These are phyloP conservation scores for Pezicula rhizophila DNA, from an alignment of 2,329 filamentous ascomycete species.

Conservation along the genomic window DNA sequence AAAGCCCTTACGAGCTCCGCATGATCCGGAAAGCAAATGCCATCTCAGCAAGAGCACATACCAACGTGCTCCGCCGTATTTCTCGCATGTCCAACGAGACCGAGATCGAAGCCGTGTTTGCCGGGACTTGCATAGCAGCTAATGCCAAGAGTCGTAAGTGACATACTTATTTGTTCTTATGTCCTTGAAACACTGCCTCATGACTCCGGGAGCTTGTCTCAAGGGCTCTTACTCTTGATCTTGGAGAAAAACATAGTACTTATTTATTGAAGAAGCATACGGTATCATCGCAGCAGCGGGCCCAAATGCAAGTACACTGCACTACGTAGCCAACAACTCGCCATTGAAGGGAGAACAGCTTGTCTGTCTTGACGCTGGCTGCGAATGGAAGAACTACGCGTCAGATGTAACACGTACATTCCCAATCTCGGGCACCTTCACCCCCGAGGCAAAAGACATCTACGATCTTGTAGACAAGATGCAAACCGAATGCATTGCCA, in stretches of 20 bases:
- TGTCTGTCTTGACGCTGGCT: slow-evolving; percentile 80
- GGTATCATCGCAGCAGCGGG: slow-evolving; percentile 83
- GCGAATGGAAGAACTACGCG: slow-evolving; percentile 80
- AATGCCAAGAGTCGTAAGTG: slow-evolving; percentile 56
- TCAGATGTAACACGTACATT: slow-evolving; percentile 87
- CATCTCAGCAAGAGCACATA: slow-evolving; percentile 73
- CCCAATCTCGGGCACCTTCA: slow-evolving; percentile 67
- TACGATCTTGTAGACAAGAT: slow-evolving; percentile 75
- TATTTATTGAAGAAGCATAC: slow-evolving; percentile 55
- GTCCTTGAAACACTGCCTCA: no score
- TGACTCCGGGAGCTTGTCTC: no score
- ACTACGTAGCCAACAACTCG: slow-evolving; percentile 79
- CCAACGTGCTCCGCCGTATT: slow-evolving; percentile 61
- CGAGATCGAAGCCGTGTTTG: slow-evolving; percentile 75
- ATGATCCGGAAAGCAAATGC: slow-evolving; percentile 76
- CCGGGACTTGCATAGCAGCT: slow-evolving; percentile 62
- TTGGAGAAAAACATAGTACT: no score
- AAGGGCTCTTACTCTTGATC: no score
- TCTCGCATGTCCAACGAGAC: slow-evolving; percentile 66
- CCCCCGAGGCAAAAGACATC: slow-evolving; percentile 62
- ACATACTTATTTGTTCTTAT: no score
- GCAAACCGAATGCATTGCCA: slow-evolving; percentile 68
- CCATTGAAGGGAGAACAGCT: slow-evolving; percentile 63
- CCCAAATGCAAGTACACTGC: slow-evolving; percentile 74
- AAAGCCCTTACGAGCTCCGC: slow-evolving; percentile 78